Conservation (phyloP, 495 filamentous ascomycete genomes). For the Hyaloscypha variabilis region DNA sequence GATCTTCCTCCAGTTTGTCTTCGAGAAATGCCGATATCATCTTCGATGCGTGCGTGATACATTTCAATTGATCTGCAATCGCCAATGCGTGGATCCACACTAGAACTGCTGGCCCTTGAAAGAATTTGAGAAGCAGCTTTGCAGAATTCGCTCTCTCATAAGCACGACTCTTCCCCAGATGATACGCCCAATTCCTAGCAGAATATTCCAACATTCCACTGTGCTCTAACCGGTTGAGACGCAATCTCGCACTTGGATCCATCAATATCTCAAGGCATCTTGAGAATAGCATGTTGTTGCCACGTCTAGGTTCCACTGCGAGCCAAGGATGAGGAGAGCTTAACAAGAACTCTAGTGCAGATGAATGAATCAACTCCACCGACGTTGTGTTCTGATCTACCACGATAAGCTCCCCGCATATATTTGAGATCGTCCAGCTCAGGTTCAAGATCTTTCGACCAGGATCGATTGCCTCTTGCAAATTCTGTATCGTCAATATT, state of each 20-base stretch:
- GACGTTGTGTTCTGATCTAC: too few relatives aligned
- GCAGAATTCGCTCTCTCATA: background rate
- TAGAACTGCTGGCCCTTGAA: slow-evolving; percentile 3
- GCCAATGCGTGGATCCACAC: slow-evolving; percentile 11
- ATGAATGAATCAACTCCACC: too few relatives aligned
- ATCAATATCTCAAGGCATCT: background rate
- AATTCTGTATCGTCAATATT: background rate
- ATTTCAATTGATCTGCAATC: background rate
- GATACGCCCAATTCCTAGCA: slow-evolving; percentile 11
- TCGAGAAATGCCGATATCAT: slow-evolving; percentile 3
- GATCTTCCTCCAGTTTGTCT: slow-evolving; percentile 1
- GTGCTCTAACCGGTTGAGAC: background rate
- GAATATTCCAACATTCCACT: slow-evolving; percentile 10
- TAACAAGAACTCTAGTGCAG: too few relatives aligned
- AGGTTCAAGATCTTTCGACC: slow-evolving; percentile 4
- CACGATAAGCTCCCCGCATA: too few relatives aligned
- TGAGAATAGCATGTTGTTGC: slow-evolving; percentile 6
- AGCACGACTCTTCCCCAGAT: slow-evolving; percentile 6
- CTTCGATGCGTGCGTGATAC: slow-evolving; percentile 7
- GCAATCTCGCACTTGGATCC: background rate
- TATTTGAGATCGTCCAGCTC: slow-evolving; percentile 5
- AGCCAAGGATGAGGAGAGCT: too few relatives aligned
- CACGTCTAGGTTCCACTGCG: background rate
- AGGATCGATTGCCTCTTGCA: slow-evolving; percentile 5
- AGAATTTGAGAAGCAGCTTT: slow-evolving; percentile 7